Base-by-base conservation (phyloP, 2,329 filamentous ascomycete species). In the Fusarium aywerte region DNA sequence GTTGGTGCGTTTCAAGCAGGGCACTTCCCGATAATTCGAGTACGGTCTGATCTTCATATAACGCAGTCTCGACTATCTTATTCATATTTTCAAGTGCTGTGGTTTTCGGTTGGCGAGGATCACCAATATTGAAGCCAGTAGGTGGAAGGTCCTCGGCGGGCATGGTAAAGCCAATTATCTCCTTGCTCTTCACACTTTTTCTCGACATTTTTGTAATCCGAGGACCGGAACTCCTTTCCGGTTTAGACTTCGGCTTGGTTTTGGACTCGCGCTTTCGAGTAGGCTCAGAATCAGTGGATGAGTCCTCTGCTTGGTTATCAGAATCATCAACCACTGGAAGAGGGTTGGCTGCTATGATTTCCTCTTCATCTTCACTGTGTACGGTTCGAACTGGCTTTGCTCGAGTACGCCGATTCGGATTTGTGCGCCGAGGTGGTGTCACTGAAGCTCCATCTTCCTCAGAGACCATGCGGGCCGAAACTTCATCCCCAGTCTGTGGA, bases 101-200 rank as follows among this genome's bases (percentile, higher is more conserved):
- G 16, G 13, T 7, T n/a, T 25, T 48, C 12, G 45, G 21, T 36
- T 25, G 45, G 12, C 16, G 43, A 52, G n/a, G 7, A 15, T 40
- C 43, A 1, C 45, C 48, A 8, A 69, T 60, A 36, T 70, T 71
- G 13, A 71, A 67, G 4, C 58, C 48, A 16, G 63, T 50, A 23
- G 69, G 54, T 4, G 57, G 20, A 8, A 56, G 58, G 5, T 65
- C 63, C 11, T 69, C 68, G 13, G 48, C 32, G 3, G 69, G 68
- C 20, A 73, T 43, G 10, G 73, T 50, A 43, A 79, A 80, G 4
- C 82, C 82, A 49, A 84, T 76, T n/a, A 84, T 77, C 56, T 84
- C 82, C 62, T 74, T 81, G 69, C 82, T 83, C 61, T 78, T 82
- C 42, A 84, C 73, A 39, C 80, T 79, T 66, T 79, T 82, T 21